These are phyloP conservation scores for Mollisiaceae sp. DNA, from an alignment of 2,329 filamentous ascomycete genomes.

Conservation along the genomic window DNA sequence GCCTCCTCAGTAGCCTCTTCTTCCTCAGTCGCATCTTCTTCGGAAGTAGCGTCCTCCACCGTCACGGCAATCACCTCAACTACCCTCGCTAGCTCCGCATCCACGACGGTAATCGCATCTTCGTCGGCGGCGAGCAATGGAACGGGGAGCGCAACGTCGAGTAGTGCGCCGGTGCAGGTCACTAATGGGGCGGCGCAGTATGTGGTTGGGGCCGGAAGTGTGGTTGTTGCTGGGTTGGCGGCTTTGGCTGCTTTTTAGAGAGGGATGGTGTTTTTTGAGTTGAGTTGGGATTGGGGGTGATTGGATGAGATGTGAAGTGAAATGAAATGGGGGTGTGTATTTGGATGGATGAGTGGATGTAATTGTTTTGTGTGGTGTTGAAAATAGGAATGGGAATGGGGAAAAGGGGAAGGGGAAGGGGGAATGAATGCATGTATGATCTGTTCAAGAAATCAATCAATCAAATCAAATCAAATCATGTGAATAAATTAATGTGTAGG, in stretches of 20 bases:
- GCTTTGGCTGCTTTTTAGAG: conserved; percentile 18
- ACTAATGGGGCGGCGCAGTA: conserved; percentile 11
- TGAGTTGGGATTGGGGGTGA: too few relatives aligned
- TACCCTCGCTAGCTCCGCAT: background rate
- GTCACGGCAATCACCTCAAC: background rate
- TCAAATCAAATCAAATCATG: too few relatives aligned
- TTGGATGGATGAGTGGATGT: too few relatives aligned
- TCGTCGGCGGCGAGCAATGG: conserved; percentile 4
- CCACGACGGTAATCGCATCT: background rate
- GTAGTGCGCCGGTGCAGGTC: background rate
- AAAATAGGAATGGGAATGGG: too few relatives aligned
- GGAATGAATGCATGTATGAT: too few relatives aligned
- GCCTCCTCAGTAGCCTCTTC: background rate
- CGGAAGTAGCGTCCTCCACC: background rate
- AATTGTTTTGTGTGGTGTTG: too few relatives aligned
- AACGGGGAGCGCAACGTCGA: conserved; percentile 8
- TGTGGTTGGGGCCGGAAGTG: conserved; percentile 13
- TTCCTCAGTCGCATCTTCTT: background rate
- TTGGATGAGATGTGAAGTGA: too few relatives aligned
- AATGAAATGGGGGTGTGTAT: too few relatives aligned
- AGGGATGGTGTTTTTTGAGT: background rate
- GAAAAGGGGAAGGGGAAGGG: too few relatives aligned
- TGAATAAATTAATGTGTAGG: too few relatives aligned
- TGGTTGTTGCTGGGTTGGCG: conserved; percentile 15
- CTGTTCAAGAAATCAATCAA: too few relatives aligned